These are phyloP conservation scores for Scedosporium dehoogii DNA, from an alignment of 2,329 filamentous ascomycete genomes.

Conservation along the genomic window DNA sequence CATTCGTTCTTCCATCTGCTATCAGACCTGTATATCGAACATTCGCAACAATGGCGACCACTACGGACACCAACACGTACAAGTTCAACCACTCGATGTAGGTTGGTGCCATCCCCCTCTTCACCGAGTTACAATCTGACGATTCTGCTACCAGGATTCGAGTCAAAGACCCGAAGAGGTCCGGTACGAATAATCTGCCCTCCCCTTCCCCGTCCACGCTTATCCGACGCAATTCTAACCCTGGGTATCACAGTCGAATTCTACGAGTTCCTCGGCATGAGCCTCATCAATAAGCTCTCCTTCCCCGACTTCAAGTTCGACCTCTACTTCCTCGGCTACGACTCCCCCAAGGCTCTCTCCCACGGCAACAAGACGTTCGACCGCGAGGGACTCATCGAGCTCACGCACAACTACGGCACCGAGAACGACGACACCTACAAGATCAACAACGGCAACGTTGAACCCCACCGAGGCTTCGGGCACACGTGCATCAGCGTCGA, in stretches of 20 bases:
- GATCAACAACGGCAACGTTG: conserved; percentile 81
- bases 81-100: conserved; percentile 86
- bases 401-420: conserved; percentile 79
- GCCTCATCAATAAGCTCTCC: conserved; percentile 66
- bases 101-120: conserved; percentile 13
- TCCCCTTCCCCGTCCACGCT: not conserved
- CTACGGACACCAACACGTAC: conserved; percentile 68
- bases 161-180: conserved; percentile 85
- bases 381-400: conserved; percentile 81
- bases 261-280: conserved; percentile 89
- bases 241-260: conserved; percentile 56
- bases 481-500: conserved; percentile 79
- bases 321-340: conserved; percentile 90
- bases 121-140: conserved; percentile 6
- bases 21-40: not conserved
- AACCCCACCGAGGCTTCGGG: conserved; percentile 74
- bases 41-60: conserved; percentile 49
- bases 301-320: conserved; percentile 88
- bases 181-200: conserved; percentile 38
- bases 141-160: conserved; percentile 53
- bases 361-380: conserved; percentile 63
- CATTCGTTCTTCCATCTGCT: not conserved
- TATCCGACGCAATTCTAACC: not conserved
- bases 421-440: conserved; percentile 75
- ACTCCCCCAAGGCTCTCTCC: conserved; percentile 65